A percentile compares a stretch with the other conserved stretches of the same genome.
These are phyloP conservation scores for Ophiostoma montium DNA, from an alignment of 2,329 filamentous ascomycete genomes.

Conservation along the genomic window DNA sequence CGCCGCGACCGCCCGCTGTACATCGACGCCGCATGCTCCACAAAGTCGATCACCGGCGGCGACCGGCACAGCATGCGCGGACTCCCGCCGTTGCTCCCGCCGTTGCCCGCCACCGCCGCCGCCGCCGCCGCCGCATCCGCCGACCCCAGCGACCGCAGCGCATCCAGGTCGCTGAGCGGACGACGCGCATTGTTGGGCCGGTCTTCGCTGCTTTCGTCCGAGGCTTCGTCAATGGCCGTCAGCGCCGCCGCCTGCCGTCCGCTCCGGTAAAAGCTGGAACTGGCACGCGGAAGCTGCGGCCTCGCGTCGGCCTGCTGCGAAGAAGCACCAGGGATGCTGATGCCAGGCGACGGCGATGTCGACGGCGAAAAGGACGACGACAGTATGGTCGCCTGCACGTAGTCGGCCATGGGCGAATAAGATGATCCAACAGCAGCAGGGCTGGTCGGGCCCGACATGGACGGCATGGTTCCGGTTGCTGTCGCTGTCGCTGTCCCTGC, in stretches of 20 bases:
- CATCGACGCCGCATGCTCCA: not conserved
- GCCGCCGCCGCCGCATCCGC: not conserved
- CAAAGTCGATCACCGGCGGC: not conserved
- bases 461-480: too few relatives aligned
- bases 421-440: too few relatives aligned
- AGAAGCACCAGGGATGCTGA: not conserved
- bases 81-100: not conserved
- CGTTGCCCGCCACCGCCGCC: too few relatives aligned
- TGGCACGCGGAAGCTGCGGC: slow-evolving; percentile 14
- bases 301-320: not conserved
- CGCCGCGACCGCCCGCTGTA: slow-evolving; percentile 12
- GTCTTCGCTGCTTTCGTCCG: slow-evolving; percentile 41
- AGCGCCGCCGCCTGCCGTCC: slow-evolving; percentile 30
- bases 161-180: not conserved
- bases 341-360: slow-evolving; percentile 10
- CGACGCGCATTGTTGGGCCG: not conserved
- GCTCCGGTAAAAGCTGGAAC: slow-evolving; percentile 24
- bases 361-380: slow-evolving; percentile 21
- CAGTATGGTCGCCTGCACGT: slow-evolving; percentile 15
- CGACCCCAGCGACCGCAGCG: not conserved
- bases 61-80: not conserved
- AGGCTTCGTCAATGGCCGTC: slow-evolving; percentile 48
- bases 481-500: not conserved
- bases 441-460: not conserved
- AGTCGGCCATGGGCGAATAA: too few relatives aligned